A percentile compares a stretch with the other conserved stretches of the same genome.
Evolutionary conservation across 179 eudicot genomes (phyloP).

Genomic region (Camellia oleifera): DNA sequence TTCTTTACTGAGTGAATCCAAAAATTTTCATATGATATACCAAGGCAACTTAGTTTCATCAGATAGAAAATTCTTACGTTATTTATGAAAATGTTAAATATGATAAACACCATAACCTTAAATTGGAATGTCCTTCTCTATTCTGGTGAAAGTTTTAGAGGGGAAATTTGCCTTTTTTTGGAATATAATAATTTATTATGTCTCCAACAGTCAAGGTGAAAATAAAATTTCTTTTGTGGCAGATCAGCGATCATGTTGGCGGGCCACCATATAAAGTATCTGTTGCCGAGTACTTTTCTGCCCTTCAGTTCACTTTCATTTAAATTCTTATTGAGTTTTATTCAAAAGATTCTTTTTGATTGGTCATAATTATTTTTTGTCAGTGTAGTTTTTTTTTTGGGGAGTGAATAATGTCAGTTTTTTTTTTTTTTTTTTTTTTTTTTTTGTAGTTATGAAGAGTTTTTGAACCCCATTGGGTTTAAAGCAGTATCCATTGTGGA

Average conservation of each 20-base stretch:
- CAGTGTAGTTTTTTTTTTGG: constrained; percentile 9
- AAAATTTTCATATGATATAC: neutral
- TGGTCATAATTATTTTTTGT: neutral
- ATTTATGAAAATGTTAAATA: neutral
- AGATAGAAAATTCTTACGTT: neutral
- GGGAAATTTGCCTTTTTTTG: neutral
- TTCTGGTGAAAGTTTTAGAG: neutral
- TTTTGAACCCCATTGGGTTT: constrained; percentile 58
- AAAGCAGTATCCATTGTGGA: constrained; percentile 49
- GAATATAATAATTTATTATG: neutral
- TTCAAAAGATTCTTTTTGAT: neutral
- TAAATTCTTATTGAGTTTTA: neutral
- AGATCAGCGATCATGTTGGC: constrained; percentile 76
- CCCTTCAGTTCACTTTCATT: constrained; percentile 5
- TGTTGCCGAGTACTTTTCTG: constrained; percentile 52
- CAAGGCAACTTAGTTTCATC: neutral
- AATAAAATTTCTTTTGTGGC: constrained; percentile 16
- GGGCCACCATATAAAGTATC: constrained; percentile 77
- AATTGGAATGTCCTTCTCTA: neutral
- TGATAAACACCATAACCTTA: neutral
- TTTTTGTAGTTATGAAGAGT: constrained; percentile 57
- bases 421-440: no score
- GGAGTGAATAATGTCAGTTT: no score
- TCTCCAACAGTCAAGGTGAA: neutral
- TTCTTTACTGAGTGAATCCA: neutral